These are phyloP conservation scores for Dipteronia sinensis DNA, from an alignment of 345 rosid species.

Conservation along the genomic window DNA sequence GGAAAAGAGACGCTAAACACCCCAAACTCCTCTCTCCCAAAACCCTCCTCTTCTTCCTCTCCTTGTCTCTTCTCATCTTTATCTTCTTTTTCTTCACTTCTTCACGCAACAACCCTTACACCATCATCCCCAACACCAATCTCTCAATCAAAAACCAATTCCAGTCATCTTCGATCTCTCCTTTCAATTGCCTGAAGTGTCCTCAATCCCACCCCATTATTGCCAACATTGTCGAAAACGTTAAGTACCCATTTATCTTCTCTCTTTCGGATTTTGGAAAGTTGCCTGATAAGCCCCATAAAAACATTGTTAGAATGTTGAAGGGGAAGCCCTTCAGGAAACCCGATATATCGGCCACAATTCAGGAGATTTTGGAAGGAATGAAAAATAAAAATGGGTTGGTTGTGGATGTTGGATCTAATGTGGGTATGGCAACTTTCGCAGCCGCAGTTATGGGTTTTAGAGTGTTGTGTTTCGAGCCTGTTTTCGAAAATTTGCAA, in stretches of 20 bases:
- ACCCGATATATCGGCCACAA: slow-evolving; percentile 86
- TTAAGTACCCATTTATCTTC: slow-evolving; percentile 74
- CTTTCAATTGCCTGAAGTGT: slow-evolving; percentile 68
- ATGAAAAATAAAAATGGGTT: slow-evolving; percentile 55
- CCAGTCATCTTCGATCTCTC: slow-evolving; percentile 43
- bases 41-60: slow-evolving; percentile 44
- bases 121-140: slow-evolving; percentile 17
- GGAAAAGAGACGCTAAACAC: slow-evolving; percentile 63
- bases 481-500: slow-evolving; percentile 89
- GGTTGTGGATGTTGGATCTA: slow-evolving; percentile 93
- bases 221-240: slow-evolving; percentile 83
- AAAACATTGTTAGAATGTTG: slow-evolving; percentile 83
- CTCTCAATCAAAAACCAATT: slow-evolving; percentile 26
- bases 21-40: slow-evolving; percentile 55
- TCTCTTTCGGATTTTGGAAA: slow-evolving; percentile 87
- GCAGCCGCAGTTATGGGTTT: slow-evolving; percentile 96
- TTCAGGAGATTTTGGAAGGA: slow-evolving; percentile 69
- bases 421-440: slow-evolving; percentile 97
- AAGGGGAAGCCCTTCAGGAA: slow-evolving; percentile 90
- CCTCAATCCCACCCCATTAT: slow-evolving; percentile 86
- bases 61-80: slow-evolving; percentile 50
- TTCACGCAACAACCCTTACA: slow-evolving; percentile 24
- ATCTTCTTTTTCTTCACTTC: slow-evolving; percentile 46
- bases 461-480: slow-evolving; percentile 83
- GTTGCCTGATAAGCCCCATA: slow-evolving; percentile 93